Percentiles rank a stretch among this genome's conserved stretches.
phyloP scores from a whole-genome alignment of 2,329 filamentous ascomycete species.

The Akanthomyces dipterigenus region DNA sequence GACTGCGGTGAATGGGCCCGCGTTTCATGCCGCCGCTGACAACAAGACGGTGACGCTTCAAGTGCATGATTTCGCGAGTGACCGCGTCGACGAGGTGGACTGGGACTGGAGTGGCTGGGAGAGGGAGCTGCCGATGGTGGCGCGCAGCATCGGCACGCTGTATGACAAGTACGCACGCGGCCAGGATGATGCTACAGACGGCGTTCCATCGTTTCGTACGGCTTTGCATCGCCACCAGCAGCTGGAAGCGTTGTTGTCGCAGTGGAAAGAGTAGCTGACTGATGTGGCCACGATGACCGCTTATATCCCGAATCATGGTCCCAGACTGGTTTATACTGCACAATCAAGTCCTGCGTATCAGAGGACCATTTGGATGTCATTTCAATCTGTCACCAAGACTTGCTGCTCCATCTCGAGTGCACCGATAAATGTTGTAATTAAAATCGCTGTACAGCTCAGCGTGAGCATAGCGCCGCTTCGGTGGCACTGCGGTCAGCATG shows the following conservation, averaged over 20 bases:
- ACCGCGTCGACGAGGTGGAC: constrained; percentile 21
- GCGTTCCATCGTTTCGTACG: constrained; percentile 30
- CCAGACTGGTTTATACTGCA: not conserved
- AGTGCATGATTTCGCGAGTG: constrained; percentile 42
- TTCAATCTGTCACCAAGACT: not conserved
- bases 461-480: not conserved
- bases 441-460: not conserved
- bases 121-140: constrained; percentile 24
- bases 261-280: not conserved
- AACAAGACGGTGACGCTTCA: constrained; percentile 38
- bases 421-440: not conserved
- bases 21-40: constrained; percentile 27
- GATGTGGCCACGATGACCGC: too few species aligned
- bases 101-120: constrained; percentile 5
- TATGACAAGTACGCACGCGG: constrained; percentile 48
- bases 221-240: constrained; percentile 42
- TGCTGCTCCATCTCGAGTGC: not conserved
- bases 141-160: constrained; percentile 44
- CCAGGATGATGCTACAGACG: constrained; percentile 5
- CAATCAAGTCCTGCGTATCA: not conserved
- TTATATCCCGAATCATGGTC: too few species aligned
- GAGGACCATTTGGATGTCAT: not conserved
- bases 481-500: not conserved
- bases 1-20: constrained; percentile 21
- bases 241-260: constrained; percentile 28